A percentile compares a stretch with the other conserved stretches of the same genome.
phyloP scores from a whole-genome alignment of 2,329 filamentous ascomycete genomes.

The Apiospora sp. region DNA sequence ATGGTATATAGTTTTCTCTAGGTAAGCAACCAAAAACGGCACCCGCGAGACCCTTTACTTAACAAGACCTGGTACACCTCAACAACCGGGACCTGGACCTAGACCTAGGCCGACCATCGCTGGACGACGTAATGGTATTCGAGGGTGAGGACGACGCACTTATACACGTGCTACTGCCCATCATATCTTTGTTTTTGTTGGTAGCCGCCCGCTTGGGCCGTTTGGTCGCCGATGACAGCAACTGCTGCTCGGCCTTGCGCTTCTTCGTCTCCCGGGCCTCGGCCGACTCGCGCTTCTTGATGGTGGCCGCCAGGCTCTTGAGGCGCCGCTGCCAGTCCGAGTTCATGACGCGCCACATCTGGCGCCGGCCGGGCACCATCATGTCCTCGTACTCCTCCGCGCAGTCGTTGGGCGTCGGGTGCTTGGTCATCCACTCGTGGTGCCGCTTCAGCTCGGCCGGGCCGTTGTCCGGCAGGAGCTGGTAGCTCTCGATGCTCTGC shows the following conservation, averaged over 20 bases:
- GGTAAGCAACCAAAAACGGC: background rate
- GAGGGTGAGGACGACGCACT: too few relatives aligned
- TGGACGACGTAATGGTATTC: background rate
- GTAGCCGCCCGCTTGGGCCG: conserved; percentile 4
- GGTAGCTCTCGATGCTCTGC: background rate
- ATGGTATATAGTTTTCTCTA: background rate
- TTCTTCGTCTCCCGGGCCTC: background rate
- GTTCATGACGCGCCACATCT: conserved; percentile 13
- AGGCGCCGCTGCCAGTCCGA: conserved; percentile 11
- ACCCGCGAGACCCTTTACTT: background rate
- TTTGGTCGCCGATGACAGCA: background rate
- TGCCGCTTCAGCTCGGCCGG: background rate
- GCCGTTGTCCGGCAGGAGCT: background rate
- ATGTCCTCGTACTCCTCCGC: conserved; percentile 8
- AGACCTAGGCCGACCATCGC: background rate
- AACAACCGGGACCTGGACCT: conserved; percentile 1
- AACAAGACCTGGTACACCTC: background rate
- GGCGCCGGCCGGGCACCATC: conserved; percentile 1
- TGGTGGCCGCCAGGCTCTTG: conserved; percentile 10
- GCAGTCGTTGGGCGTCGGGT: conserved; percentile 13
- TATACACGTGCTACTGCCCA: background rate
- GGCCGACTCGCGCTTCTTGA: conserved; percentile 6
- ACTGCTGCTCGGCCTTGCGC: background rate
- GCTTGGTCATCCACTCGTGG: conserved; percentile 4
- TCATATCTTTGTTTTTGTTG: background rate